A percentile compares a stretch with the other conserved stretches of the same genome.
These are phyloP conservation scores for Nemania sp. DNA, from an alignment of 2,329 filamentous ascomycete genomes.

Conservation along the genomic window DNA sequence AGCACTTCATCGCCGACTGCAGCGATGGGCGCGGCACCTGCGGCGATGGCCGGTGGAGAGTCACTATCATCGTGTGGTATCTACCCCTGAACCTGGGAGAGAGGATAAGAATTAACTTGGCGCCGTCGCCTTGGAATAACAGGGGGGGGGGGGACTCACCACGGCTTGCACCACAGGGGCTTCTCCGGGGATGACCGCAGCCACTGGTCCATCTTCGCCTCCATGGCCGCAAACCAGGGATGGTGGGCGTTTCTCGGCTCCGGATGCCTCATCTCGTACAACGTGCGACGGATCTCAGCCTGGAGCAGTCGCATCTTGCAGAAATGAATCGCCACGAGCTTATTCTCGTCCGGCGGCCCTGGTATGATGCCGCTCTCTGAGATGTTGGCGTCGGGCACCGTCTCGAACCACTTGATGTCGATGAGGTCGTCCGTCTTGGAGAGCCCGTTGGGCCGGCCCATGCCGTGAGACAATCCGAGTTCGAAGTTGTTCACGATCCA, in stretches of 20 bases:
- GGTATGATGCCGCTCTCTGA: conserved; percentile 74
- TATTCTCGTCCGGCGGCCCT: conserved; percentile 76
- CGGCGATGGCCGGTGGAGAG: conserved; percentile 87
- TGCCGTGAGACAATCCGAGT: conserved; percentile 80
- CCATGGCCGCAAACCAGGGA: conserved; percentile 85
- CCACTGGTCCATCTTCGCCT: conserved; percentile 80
- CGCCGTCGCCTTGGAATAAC: background rate
- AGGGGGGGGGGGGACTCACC: conserved; percentile 58
- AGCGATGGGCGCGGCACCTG: conserved; percentile 86
- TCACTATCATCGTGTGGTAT: conserved; percentile 86
- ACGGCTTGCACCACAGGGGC: conserved; percentile 73
- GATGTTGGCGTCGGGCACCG: conserved; percentile 82
- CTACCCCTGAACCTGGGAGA: conserved; percentile 62
- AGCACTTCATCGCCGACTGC: conserved; percentile 79
- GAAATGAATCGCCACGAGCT: conserved; percentile 89
- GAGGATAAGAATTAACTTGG: background rate
- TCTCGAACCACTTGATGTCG: conserved; percentile 83
- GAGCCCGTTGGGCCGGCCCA: conserved; percentile 85
- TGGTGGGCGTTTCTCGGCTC: conserved; percentile 79
- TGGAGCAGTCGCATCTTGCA: conserved; percentile 89
- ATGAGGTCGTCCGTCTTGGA: conserved; percentile 81
- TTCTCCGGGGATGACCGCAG: conserved; percentile 74
- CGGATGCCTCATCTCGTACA: conserved; percentile 82
- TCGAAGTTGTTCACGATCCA: conserved; percentile 93
- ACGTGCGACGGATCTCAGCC: conserved; percentile 80